Conservation (phyloP, 371 early-diverging fungal genomes). For the Syncephalastrum sp. region DNA sequence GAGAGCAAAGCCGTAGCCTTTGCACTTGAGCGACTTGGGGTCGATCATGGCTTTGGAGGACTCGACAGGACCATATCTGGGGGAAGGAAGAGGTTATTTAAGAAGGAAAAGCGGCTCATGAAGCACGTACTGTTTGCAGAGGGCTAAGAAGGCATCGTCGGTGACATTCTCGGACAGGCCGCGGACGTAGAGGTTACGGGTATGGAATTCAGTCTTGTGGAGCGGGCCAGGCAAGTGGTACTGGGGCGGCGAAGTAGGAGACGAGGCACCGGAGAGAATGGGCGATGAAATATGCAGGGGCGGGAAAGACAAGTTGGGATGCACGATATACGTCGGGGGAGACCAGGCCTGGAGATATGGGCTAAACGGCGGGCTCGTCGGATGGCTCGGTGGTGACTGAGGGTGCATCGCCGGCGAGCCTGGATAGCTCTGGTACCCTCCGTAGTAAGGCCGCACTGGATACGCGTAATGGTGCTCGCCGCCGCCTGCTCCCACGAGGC, state of each 20-base stretch:
- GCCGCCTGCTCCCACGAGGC: too few species aligned
- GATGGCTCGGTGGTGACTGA: slow-evolving; percentile 42
- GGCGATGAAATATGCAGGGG: slow-evolving; percentile 43
- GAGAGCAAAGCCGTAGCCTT: slow-evolving; percentile 92
- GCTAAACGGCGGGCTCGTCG: slow-evolving; percentile 47
- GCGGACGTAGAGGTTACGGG: slow-evolving; percentile 81
- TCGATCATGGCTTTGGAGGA: slow-evolving; percentile 87
- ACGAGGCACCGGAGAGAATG: slow-evolving; percentile 28
- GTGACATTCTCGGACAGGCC: slow-evolving; percentile 68
- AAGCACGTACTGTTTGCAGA: slow-evolving; percentile 47
- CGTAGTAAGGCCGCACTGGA: slow-evolving; percentile 37
- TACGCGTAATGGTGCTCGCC: slow-evolving; percentile 21
- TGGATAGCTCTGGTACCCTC: slow-evolving; percentile 36
- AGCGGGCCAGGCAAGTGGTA: slow-evolving; percentile 20
- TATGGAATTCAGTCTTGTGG: slow-evolving; percentile 19
- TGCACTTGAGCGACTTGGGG: slow-evolving; percentile 75
- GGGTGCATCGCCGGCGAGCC: slow-evolving; percentile 45
- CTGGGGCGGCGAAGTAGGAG: slow-evolving; percentile 26
- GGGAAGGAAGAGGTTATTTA: background rate
- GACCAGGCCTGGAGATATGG: slow-evolving; percentile 30
- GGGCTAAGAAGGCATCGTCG: slow-evolving; percentile 65
- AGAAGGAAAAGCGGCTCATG: background rate
- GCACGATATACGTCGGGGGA: slow-evolving; percentile 28
- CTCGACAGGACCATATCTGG: slow-evolving; percentile 72
- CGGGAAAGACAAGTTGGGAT: slow-evolving; percentile 35